Evolutionary conservation across 2,329 filamentous ascomycete genomes (phyloP), one percentile per base, ranked within the genome.

Genomic region (Aspergillus luchuensis): DNA sequence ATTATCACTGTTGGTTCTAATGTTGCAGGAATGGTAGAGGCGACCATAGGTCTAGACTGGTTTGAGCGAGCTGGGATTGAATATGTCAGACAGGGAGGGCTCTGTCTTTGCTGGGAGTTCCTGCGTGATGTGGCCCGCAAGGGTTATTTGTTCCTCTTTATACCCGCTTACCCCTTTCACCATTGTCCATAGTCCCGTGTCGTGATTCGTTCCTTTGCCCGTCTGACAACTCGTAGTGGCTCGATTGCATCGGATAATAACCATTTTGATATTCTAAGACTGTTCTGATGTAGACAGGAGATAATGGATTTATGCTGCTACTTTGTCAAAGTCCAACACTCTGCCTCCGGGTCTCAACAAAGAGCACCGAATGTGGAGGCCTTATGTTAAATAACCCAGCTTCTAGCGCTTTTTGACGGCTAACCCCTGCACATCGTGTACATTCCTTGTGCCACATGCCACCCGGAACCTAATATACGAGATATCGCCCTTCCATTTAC

Each of bases 201-300:
- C 43, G 23, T 55, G 48, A 49, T 59, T 19, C 43, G 45, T 57
- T 57, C 54, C 53, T 54, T 59, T 56, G 39, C 47, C 45, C 38
- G 45, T 51, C 47, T 59, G 43, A 55, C 58, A 51, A 17, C 47
- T 58, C 56, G 63, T 65, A 65, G 59, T 51, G 48, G 61, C 52
- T 53, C 56, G 39, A 17, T 45, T 52, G 41, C 47, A 41, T 21
- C 49, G 49, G 48, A 60, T 41, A 50, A 47, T 36, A 58, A 50
- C 25, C 25, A 50, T 11, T 50, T 17, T 50, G 47, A 8, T 17
- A 25, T 6, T 30, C 5, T 5, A 45, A 10, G 8, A 45, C n/a
- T 2, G 41, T 21, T 45, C 6, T 10, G 19, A 21, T 13, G 19
- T 17, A 19, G 8, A 23, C 41, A 45, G 5, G 17, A 21, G 41